Evolutionary conservation across 2,329 filamentous ascomycete genomes (phyloP).

Genomic region (Exophiala bonariae): DNA sequence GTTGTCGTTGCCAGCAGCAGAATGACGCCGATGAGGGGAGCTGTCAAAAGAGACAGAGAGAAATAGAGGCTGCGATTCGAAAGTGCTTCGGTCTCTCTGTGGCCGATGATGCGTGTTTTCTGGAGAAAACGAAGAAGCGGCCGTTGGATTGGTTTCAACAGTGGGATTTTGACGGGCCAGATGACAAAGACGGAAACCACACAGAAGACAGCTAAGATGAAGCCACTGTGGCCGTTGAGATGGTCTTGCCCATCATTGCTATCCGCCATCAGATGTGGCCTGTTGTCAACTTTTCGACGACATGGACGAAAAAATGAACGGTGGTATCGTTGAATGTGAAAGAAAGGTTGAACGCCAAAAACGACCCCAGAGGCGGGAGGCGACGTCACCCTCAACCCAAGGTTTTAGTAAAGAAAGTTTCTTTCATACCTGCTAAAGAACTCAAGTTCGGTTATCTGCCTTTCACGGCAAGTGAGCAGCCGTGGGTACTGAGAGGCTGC

Average conservation of each 20-base stretch:
- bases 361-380: too few relatives aligned
- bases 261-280: slow-evolving; percentile 6
- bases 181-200: slow-evolving; percentile 27
- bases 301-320: too few relatives aligned
- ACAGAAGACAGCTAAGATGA: slow-evolving; percentile 28
- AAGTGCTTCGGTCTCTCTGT: slow-evolving; percentile 7
- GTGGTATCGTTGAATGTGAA: too few relatives aligned
- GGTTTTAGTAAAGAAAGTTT: too few relatives aligned
- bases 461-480: too few relatives aligned
- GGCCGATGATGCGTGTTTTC: slow-evolving; percentile 16
- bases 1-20: slow-evolving; percentile 28
- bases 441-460: too few relatives aligned
- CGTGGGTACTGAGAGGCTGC: too few relatives aligned
- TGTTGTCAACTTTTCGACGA: too few relatives aligned
- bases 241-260: slow-evolving; percentile 15
- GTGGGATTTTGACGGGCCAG: slow-evolving; percentile 23
- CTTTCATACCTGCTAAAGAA: too few relatives aligned
- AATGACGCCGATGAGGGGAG: slow-evolving; percentile 26
- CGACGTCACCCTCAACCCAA: too few relatives aligned
- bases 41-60: slow-evolving; percentile 26
- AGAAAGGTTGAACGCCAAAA: too few relatives aligned
- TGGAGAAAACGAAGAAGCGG: slow-evolving; percentile 8
- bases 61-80: slow-evolving; percentile 16
- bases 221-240: slow-evolving; percentile 27
- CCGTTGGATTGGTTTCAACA: slow-evolving; percentile 16